A percentile compares a stretch with the other conserved stretches of the same genome.
Conservation (phyloP, 2,329 filamentous ascomycete species). For the Fusarium fujikuroi region DNA sequence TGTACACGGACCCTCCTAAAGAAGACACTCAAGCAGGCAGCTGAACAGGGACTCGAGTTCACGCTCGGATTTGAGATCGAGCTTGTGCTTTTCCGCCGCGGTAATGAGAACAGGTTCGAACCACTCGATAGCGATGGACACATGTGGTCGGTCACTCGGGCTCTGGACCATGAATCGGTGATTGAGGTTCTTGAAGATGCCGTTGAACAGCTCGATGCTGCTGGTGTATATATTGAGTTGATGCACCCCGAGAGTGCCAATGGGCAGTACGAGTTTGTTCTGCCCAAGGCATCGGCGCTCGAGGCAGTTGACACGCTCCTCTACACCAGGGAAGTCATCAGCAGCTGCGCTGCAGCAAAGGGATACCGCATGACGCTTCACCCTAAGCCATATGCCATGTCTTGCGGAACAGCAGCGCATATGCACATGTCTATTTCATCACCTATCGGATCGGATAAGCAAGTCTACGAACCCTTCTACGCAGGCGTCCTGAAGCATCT, state of each 20-base stretch:
- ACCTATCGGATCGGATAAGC: conserved; percentile 49
- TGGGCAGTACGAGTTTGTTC: conserved; percentile 82
- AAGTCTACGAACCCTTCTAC: conserved; percentile 73
- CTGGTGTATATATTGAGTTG: conserved; percentile 75
- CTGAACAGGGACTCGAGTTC: conserved; percentile 65
- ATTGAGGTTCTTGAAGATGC: conserved; percentile 73
- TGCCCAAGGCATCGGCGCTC: conserved; percentile 71
- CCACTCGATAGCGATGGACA: conserved; percentile 70
- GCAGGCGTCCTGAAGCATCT: conserved; percentile 76
- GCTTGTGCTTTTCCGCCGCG: conserved; percentile 73
- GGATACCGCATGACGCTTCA: conserved; percentile 77
- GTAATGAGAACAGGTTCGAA: conserved; percentile 48
- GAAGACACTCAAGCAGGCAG: conserved; percentile 62
- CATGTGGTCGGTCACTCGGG: conserved; percentile 75
- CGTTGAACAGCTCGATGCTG: conserved; percentile 65
- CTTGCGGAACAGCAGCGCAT: conserved; percentile 74
- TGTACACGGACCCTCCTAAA: conserved; percentile 76
- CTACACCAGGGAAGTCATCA: conserved; percentile 76
- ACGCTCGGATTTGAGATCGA: conserved; percentile 85
- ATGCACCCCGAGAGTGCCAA: conserved; percentile 79
- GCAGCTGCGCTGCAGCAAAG: conserved; percentile 69
- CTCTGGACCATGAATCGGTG: conserved; percentile 67
- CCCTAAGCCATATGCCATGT: conserved; percentile 71
- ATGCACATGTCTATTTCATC: conserved; percentile 75
- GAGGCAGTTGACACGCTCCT: conserved; percentile 77